These are phyloP conservation scores for Phycomyces nitens DNA, from an alignment of 192 early-diverging fungal species.

Conservation along the genomic window DNA sequence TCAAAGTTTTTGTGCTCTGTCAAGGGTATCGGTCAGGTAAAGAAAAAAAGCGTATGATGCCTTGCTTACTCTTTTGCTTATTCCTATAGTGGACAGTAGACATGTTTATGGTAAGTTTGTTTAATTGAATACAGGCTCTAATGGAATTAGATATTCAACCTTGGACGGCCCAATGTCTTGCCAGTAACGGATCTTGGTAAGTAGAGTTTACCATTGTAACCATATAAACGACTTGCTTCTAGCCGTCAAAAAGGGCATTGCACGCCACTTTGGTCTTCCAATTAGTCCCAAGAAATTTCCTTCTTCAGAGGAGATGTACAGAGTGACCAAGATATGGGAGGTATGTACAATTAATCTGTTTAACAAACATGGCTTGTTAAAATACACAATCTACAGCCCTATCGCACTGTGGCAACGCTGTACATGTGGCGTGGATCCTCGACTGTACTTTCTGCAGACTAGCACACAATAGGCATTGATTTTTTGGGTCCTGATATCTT, in stretches of 20 bases:
- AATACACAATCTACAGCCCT: constrained; percentile 37
- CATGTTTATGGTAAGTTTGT: constrained; percentile 42
- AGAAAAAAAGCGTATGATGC: not conserved
- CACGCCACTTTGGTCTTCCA: constrained; percentile 53
- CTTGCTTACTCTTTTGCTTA: not conserved
- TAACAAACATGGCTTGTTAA: no score
- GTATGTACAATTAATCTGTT: no score
- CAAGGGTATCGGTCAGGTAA: constrained; percentile 60
- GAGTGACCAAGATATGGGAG: constrained; percentile 54
- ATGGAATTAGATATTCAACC: constrained; percentile 52
- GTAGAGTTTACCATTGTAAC: not conserved
- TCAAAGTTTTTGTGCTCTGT: constrained; percentile 50
- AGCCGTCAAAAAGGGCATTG: constrained; percentile 63
- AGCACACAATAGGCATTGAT: not conserved
- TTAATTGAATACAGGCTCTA: not conserved
- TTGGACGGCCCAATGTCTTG: constrained; percentile 66
- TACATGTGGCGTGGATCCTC: constrained; percentile 59
- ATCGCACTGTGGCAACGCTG: constrained; percentile 57
- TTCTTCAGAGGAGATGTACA: constrained; percentile 46
- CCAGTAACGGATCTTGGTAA: constrained; percentile 56
- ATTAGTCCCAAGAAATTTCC: constrained; percentile 10
- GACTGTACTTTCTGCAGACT: constrained; percentile 15
- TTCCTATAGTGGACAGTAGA: constrained; percentile 57
- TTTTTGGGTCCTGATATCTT: no score
- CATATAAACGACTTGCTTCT: constrained; percentile 11